phyloP scores from a whole-genome alignment of 108 stramenopile species.

The Tribonema minus region DNA sequence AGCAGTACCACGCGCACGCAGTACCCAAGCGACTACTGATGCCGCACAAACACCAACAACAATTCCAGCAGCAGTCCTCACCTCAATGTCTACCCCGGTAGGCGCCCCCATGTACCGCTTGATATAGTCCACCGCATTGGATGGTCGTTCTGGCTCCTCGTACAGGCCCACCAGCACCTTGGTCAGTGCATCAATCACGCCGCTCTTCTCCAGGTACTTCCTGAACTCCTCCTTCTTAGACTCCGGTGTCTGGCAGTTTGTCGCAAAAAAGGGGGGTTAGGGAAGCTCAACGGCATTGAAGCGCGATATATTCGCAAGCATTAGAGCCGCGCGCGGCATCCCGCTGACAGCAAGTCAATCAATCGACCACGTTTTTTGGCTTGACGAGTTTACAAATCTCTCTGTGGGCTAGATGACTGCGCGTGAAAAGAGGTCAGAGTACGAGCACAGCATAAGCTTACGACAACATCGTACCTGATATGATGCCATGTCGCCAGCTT shows the following conservation, averaged over 20 bases:
- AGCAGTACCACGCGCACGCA: no score
- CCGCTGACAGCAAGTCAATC: no score
- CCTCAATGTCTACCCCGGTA: conserved; percentile 73
- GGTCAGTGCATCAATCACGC: conserved; percentile 86
- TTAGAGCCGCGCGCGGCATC: no score
- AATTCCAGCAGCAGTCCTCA: conserved; percentile 47
- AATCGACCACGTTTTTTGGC: no score
- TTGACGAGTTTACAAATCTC: no score
- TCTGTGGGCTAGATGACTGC: no score
- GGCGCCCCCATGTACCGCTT: conserved; percentile 71
- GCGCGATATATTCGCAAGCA: neutral
- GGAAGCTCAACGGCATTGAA: neutral
- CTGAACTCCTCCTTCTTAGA: conserved; percentile 93
- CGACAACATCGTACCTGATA: no score
- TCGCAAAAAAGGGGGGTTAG: neutral
- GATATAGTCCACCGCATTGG: conserved; percentile 83
- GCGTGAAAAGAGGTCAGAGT: no score
- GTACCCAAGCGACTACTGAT: no score
- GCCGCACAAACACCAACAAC: neutral
- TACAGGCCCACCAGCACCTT: conserved; percentile 86
- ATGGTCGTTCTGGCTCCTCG: conserved; percentile 86
- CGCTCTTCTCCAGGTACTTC: conserved; percentile 86
- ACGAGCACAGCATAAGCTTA: no score
- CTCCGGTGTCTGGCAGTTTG: conserved; percentile 72
- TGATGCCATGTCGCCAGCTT: no score